Percentiles rank a stretch among this genome's conserved stretches.
These are phyloP conservation scores for Tolypocladium capitatum DNA, from an alignment of 2,329 filamentous ascomycete genomes.

Conservation along the genomic window DNA sequence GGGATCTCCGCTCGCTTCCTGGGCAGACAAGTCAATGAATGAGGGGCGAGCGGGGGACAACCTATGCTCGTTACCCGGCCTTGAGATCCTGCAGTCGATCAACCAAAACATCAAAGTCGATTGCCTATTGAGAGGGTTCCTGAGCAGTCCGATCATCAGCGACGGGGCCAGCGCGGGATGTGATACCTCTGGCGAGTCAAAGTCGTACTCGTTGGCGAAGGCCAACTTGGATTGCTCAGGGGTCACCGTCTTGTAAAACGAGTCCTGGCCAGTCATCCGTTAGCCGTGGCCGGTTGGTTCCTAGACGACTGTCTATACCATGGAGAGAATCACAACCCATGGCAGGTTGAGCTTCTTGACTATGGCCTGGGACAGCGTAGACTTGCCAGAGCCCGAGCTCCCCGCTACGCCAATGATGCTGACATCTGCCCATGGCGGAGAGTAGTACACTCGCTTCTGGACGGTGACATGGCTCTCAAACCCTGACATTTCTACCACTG, in stretches of 20 bases:
- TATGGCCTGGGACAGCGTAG: conserved; percentile 83
- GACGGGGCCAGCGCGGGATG: neutral
- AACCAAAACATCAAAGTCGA: conserved; percentile 86
- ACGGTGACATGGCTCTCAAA: conserved; percentile 33
- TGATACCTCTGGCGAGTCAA: conserved; percentile 68
- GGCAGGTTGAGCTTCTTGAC: conserved; percentile 81
- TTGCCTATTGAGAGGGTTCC: conserved; percentile 41
- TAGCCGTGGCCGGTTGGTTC: conserved; percentile 5
- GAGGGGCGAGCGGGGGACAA: neutral
- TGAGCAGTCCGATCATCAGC: neutral
- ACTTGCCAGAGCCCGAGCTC: conserved; percentile 89
- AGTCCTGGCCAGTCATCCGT: conserved; percentile 51
- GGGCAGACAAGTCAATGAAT: conserved; percentile 2
- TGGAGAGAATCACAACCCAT: conserved; percentile 96
- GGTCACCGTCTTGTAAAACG: conserved; percentile 86
- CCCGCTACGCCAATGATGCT: conserved; percentile 95
- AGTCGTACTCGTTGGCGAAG: conserved; percentile 87
- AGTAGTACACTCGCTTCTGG: conserved; percentile 59
- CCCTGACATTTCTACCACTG: conserved; percentile 12
- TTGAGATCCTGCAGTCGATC: conserved; percentile 73
- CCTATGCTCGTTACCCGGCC: conserved; percentile 54
- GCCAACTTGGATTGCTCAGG: conserved; percentile 67
- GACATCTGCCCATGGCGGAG: conserved; percentile 89
- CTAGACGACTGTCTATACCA: conserved; percentile 41
- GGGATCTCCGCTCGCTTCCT: conserved; percentile 85